phyloP scores from a whole-genome alignment of 345 rosid species.

The Salix koriyanagi region DNA sequence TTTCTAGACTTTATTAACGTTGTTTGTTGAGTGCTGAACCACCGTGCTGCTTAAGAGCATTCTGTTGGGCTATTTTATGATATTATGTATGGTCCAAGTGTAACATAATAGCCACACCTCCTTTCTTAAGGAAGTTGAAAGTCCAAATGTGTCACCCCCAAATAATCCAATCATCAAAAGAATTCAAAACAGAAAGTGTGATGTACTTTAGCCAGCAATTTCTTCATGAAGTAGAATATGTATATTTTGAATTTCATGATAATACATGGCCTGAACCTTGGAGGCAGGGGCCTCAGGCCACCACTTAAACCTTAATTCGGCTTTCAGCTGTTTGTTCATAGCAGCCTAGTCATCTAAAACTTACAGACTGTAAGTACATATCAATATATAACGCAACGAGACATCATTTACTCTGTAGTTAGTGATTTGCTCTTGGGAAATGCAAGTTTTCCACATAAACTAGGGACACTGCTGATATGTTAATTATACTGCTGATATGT shows the following conservation, averaged over 20 bases:
- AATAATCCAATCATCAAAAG: not conserved
- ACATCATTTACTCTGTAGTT: not conserved
- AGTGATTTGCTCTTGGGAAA: not conserved
- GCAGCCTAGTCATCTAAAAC: not conserved
- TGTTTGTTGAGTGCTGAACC: not conserved
- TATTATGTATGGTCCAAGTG: not conserved
- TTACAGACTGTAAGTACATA: not conserved
- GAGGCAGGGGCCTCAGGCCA: not conserved
- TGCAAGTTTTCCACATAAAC: not conserved
- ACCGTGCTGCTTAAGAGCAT: not conserved
- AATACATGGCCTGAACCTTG: not conserved
- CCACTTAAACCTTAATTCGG: not conserved
- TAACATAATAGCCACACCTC: not conserved
- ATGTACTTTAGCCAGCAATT: not conserved
- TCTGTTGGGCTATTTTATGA: not conserved
- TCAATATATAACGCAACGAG: not conserved
- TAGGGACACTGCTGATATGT: not conserved
- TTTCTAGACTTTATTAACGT: not conserved
- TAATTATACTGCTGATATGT: not conserved
- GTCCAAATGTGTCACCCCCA: not conserved
- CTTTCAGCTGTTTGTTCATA: not conserved
- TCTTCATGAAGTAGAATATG: not conserved
- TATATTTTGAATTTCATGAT: not conserved
- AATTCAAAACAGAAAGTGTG: not conserved
- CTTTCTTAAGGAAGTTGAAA: not conserved